Percentiles rank a stretch among this genome's conserved stretches.
These are phyloP conservation scores for Mycena chlorophos DNA, from an alignment of 768 basidiomycete species.

Conservation along the genomic window DNA sequence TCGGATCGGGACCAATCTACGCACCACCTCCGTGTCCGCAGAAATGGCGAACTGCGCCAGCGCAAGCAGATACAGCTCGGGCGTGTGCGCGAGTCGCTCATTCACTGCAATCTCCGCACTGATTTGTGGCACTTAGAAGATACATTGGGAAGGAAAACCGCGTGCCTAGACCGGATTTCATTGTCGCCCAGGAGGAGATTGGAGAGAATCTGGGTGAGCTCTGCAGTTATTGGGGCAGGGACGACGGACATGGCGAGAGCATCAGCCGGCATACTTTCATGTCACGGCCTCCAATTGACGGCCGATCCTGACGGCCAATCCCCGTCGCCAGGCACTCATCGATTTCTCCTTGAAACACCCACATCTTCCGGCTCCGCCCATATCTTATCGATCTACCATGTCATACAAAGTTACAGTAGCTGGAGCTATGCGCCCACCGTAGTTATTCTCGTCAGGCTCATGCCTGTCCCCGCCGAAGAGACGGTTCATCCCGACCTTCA, in stretches of 20 bases:
- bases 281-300: background rate
- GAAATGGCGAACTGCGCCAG: constrained; percentile 76
- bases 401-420: too few species aligned
- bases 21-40: constrained; percentile 77
- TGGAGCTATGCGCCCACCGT: too few species aligned
- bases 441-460: too few species aligned
- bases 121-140: constrained; percentile 4
- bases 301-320: background rate
- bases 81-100: constrained; percentile 73
- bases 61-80: constrained; percentile 77
- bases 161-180: constrained; percentile 71
- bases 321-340: background rate
- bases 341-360: background rate
- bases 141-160: constrained; percentile 7
- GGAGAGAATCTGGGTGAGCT: constrained; percentile 81
- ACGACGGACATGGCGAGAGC: constrained; percentile 35
- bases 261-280: background rate
- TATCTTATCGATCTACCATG: too few species aligned
- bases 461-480: too few species aligned
- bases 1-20: constrained; percentile 32
- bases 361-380: background rate
- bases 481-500: too few species aligned
- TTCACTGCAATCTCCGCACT: constrained; percentile 83
- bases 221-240: constrained; percentile 68
- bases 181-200: constrained; percentile 86